phyloP scores from a whole-genome alignment of 495 filamentous ascomycete genomes.

The Bacidia gigantensis region DNA sequence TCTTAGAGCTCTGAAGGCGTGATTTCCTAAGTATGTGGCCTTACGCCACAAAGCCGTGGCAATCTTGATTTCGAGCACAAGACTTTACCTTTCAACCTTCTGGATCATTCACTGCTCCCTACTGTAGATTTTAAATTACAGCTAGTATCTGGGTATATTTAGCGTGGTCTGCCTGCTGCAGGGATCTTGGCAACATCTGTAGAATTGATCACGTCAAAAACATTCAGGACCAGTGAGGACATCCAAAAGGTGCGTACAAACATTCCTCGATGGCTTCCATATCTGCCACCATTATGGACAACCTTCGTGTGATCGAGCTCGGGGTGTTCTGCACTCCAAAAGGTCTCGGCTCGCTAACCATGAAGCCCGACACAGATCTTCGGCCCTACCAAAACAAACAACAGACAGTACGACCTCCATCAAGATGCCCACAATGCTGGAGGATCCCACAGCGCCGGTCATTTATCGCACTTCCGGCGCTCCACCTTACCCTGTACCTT shows the following conservation, averaged over 20 bases:
- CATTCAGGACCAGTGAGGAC: neutral
- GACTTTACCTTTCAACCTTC: too few species aligned
- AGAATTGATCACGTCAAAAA: constrained; percentile 2
- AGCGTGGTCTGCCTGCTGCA: neutral
- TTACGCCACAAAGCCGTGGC: too few species aligned
- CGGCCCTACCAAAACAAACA: neutral
- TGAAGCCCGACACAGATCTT: neutral
- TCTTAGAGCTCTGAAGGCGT: too few species aligned
- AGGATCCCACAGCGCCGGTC: constrained; percentile 48
- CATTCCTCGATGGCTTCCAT: neutral
- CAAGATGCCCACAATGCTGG: constrained; percentile 75
- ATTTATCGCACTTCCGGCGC: constrained; percentile 45
- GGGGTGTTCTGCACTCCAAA: neutral
- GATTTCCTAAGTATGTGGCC: too few species aligned
- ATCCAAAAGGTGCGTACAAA: neutral
- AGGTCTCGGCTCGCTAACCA: neutral
- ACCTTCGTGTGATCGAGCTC: neutral
- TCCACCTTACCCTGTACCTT: constrained; percentile 48
- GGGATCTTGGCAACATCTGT: too few species aligned
- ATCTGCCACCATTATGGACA: neutral
- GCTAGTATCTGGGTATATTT: neutral
- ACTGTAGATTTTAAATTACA: neutral
- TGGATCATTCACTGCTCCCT: too few species aligned
- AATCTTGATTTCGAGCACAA: too few species aligned
- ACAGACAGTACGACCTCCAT: constrained; percentile 7